Conservation (phyloP, 148 eudicot genomes). For the Amaranthus cruentus region DNA sequence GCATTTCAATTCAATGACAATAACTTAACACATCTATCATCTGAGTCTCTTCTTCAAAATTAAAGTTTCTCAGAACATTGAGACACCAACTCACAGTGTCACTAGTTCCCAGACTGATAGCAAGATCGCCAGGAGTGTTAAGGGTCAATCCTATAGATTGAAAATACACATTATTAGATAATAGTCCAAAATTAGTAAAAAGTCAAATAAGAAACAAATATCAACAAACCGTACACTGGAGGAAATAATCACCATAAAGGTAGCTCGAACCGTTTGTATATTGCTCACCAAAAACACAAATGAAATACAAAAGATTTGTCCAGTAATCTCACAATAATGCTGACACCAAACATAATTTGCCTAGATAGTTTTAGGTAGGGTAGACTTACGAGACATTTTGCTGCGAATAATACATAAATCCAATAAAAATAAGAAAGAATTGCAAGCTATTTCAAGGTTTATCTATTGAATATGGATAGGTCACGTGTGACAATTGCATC, state of each 20-base stretch:
- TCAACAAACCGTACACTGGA: not conserved
- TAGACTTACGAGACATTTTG: too few relatives aligned
- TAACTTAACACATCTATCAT: not conserved
- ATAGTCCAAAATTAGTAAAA: not conserved
- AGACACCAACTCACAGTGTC: constrained; percentile 67
- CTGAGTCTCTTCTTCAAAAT: not conserved
- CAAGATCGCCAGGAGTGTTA: constrained; percentile 88
- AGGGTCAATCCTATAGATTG: constrained; percentile 67
- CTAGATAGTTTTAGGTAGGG: too few relatives aligned
- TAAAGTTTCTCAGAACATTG: not conserved
- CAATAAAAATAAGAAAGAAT: too few relatives aligned
- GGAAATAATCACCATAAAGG: not conserved
- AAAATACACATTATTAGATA: not conserved
- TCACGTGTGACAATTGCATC: too few relatives aligned
- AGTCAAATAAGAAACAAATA: not conserved
- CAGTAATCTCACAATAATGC: not conserved
- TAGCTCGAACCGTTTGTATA: not conserved
- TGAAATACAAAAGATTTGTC: not conserved
- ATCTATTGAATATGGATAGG: too few relatives aligned
- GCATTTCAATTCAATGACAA: constrained; percentile 2
- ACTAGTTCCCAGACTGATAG: constrained; percentile 94
- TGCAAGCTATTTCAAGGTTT: too few relatives aligned
- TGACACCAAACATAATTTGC: too few relatives aligned
- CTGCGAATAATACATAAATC: too few relatives aligned
- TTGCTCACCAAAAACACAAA: not conserved